Percentiles rank a stretch among this genome's conserved stretches.
These are phyloP conservation scores for Triangularia setosa DNA, from an alignment of 2,329 filamentous ascomycete species.

Conservation along the genomic window DNA sequence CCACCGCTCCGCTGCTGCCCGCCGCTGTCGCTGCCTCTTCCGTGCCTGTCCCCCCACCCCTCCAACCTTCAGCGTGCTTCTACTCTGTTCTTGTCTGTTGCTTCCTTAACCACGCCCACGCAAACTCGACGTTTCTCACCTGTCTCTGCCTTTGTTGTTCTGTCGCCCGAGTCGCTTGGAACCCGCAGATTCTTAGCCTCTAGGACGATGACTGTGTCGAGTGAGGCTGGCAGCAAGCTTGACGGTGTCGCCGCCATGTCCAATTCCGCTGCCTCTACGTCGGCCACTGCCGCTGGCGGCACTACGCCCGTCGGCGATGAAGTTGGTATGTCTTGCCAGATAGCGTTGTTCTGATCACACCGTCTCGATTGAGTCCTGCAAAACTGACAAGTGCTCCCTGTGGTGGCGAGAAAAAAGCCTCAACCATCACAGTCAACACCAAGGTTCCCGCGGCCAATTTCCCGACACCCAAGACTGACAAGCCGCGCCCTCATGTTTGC, in stretches of 20 bases:
- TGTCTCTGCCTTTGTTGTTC: background rate
- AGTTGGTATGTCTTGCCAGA: conserved; percentile 26
- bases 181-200: conserved; percentile 3
- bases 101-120: background rate
- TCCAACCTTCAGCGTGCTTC: conserved; percentile 4
- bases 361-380: conserved; percentile 6
- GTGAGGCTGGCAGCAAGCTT: conserved; percentile 23
- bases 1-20: conserved; percentile 15
- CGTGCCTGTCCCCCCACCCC: conserved; percentile 10
- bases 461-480: conserved; percentile 91
- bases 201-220: conserved; percentile 27
- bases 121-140: background rate
- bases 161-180: conserved; percentile 13
- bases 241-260: conserved; percentile 28
- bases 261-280: conserved; percentile 26
- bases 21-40: conserved; percentile 22
- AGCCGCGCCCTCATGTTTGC: conserved; percentile 92
- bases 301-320: conserved; percentile 27
- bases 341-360: background rate
- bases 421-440: conserved; percentile 51
- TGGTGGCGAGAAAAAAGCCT: conserved; percentile 32
- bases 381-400: conserved; percentile 16
- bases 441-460: conserved; percentile 42
- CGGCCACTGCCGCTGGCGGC: conserved; percentile 23
- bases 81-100: conserved; percentile 3